phyloP scores from a whole-genome alignment of 2,329 filamentous ascomycete species.

The Salinomyces thailandicus region DNA sequence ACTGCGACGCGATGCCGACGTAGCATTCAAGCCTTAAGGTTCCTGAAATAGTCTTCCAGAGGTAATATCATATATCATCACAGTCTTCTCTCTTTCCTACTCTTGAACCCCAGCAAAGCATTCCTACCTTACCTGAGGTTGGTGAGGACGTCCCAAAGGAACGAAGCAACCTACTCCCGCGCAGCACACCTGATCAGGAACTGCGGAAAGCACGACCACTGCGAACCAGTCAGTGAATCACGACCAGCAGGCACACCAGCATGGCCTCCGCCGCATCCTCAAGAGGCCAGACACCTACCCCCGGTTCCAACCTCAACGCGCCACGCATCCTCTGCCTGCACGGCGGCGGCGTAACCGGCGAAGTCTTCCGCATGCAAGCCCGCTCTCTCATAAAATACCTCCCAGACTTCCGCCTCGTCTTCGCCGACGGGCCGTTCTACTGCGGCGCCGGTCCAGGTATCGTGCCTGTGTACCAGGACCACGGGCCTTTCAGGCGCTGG shows the following conservation, averaged over 20 bases:
- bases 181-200: too few relatives aligned
- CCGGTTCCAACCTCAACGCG: slow-evolving; percentile 10
- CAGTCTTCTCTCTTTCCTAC: too few relatives aligned
- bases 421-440: slow-evolving; percentile 58
- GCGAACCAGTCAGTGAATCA: too few relatives aligned
- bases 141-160: too few relatives aligned
- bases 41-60: slow-evolving; percentile 1
- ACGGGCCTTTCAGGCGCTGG: slow-evolving; percentile 55
- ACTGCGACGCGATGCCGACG: slow-evolving; percentile 4
- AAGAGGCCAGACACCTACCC: slow-evolving; percentile 3
- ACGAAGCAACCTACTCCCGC: neutral
- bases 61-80: neutral
- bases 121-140: neutral
- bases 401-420: slow-evolving; percentile 58
- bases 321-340: slow-evolving; percentile 73
- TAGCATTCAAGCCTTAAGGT: slow-evolving; percentile 1
- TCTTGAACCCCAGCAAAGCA: neutral
- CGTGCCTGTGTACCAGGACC: slow-evolving; percentile 52
- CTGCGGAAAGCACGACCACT: too few relatives aligned
- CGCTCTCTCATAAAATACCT: slow-evolving; percentile 46
- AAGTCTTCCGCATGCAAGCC: slow-evolving; percentile 58
- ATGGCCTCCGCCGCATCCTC: neutral
- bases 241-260: too few relatives aligned
- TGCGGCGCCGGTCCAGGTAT: slow-evolving; percentile 54
- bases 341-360: slow-evolving; percentile 63